Evolutionary conservation across 805 yeast genomes (phyloP), one percentile per base, ranked within the genome.

Genomic region (Kazachstania taianensis): DNA sequence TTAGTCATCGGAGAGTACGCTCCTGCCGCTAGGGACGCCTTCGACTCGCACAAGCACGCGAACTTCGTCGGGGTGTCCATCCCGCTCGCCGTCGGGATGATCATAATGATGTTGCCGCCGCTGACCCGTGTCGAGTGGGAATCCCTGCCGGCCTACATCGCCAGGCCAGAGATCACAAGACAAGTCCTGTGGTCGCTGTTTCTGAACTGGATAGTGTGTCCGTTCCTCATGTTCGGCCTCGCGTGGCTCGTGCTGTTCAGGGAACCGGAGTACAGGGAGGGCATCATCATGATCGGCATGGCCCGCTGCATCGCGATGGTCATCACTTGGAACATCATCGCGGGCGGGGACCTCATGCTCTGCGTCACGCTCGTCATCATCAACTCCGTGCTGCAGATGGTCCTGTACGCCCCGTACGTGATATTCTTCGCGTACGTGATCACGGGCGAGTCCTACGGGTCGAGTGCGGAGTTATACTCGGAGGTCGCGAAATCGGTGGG

Each of bases 291-390:
- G 69, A 70, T 74, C 31, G 80, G 80, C 1, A 38, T 70, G 24
- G 79, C 77, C 5, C 54, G 79, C 39, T 73, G 80, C 48, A 72
- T 73, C 42, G 80, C 79, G 16, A 73, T 74, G 79, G 80, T 73
- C 1, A 53, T 74, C 34, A 50, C 73, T 19, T 73, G 79, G 80
- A 73, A 69, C 46, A 65, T 69, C 20, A 56, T 74, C 13, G 73
- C 78, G 2, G 64, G 55, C 6, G 79, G 79, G 5, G 75, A 72
- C 46, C 53, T 55, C 31, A 62, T 61, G 28, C 50, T 70, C 29
- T 73, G 80, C 52, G 75, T 73, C 3, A 45, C 70, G 6, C 44
- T 73, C n/a, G 78, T 74, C 2, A 53, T 70, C 5, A 48, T 70
- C 30, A 73, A 73, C 52, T 66, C 73, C 35, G 26, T 72, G 15